Evolutionary conservation across 192 early-diverging fungal genomes (phyloP), one percentile per base, ranked within the genome.

Genomic region (Podila horticola): DNA sequence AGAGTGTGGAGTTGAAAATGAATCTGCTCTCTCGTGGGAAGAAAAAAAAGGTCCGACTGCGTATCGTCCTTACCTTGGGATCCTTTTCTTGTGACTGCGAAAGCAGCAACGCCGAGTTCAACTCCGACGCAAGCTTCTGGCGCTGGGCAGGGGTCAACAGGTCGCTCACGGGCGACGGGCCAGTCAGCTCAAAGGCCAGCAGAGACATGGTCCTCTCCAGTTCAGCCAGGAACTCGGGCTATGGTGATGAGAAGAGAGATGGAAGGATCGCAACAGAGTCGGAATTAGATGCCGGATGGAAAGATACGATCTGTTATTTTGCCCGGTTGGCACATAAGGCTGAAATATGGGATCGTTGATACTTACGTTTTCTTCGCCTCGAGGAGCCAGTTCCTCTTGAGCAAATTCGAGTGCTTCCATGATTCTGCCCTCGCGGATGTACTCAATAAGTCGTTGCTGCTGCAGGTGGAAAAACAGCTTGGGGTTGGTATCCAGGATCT

Each of bases 191-290:
- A 85, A 99, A 99, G 7, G 96, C 98, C 58, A 99, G 85, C 63
- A 99, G 84, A 3, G 97, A 94, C 97, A 99, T 99, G 12, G 97
- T 98, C 36, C 91, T 87, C 72, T 99, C 98, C 49, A 99, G 84
- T 75, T 99, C 98, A 30, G 93, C 87, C 48, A 99, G 75, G 85
- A 99, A 94, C 82, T 99, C 98, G 10, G 97, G 96, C 85, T 94
- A 71, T 11, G 7, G 71, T 17, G 19, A n/a, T 30, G 41, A 58
- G 15, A 77, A 26, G 31, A 61, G 87, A 34, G 61, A 58, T 48
- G 38, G 30, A 57, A 17, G 11, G 58, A 24, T 5, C 24, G 17
- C n/a, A n/a, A n/a, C n/a, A n/a, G n/a, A n/a, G n/a, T n/a, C n/a
- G n/a, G n/a, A n/a, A n/a, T n/a, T n/a, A n/a, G n/a, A n/a, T n/a